Base-by-base conservation (phyloP, 805 yeast species). In the Pichia kluyveri region DNA sequence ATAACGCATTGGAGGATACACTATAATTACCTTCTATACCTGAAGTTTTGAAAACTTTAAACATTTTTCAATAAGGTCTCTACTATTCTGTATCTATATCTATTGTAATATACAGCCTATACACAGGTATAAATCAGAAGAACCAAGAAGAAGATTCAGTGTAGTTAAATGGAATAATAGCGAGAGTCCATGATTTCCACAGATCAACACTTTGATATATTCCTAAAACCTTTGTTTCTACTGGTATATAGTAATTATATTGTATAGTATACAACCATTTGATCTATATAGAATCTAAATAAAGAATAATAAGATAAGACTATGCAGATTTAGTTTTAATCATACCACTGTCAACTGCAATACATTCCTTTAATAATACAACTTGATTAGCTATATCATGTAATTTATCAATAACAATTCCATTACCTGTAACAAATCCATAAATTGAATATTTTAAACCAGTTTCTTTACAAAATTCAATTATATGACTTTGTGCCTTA, bases 321-420 rank as follows among this genome's bases (percentile, higher is more conserved):
- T n/a, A 23, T 8, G 19, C 15, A 6, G 18, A 17, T 27, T 40
- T 14, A 5, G 28, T 40, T 12, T 15, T n/a, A 8, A 27, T 9
- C 27, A 19, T 5, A 15, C 32, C 32, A 40, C 41, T 40, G 8
- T 40, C 41, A 4, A 11, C 72, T 53, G 73, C 72, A 27, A 86
- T 71, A 61, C 96, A 88, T 44, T 85, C 95, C 40, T 77, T 71
- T 68, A 89, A 69, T 28, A 88, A 82, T 43, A 70, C 67, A 38
- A 93, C 91, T 66, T 88, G 96, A 56, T 82, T 76, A 1, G 86
- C 91, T 46, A 88, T 76, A 50, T 86, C 90, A 3, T 75, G 82
- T 62, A 88, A 70, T 54, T 81, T 80, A 38, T 75, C 68, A 52
- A 88, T 75, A 11, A 88, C 91, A 43, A 77, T 74, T 50, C 71